Base-by-base conservation (phyloP, 2,329 filamentous ascomycete genomes). In the Xylaria digitata region DNA sequence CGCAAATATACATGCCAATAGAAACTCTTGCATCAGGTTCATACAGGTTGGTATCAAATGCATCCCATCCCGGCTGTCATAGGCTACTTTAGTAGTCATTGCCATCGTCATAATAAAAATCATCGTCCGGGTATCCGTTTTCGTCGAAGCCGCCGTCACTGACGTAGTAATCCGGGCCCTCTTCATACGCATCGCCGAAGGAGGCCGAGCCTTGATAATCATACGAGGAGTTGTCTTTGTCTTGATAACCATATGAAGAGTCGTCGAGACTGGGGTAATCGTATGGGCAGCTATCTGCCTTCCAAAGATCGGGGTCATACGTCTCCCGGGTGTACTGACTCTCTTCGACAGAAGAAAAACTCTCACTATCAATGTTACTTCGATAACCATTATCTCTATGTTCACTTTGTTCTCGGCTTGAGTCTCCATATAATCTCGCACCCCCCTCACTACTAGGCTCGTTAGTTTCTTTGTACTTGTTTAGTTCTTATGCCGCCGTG, bases 51-150 rank as follows among this genome's bases (percentile, higher is more conserved):
- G 42, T n/a, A 4, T 45, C n/a, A 4, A 17, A n/a, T 19, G 2
- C 13, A 11, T 21, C 26, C 40, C 26, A 23, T 46, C 26, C n/a
- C 26, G 40, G 21, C 23, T 23, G 37, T 13, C 8, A 5, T 42
- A 40, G 37, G 2, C 21, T 9, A 43, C 53, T 43, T 55, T 43
- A 61, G 48, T 54, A 45, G 32, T 54, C 43, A 34, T 62, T 42
- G 6, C 48, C 23, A 9, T 15, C 26, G 9, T 58, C 30, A n/a
- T 50, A 32, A 30, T 32, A 32, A 42, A n/a, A 49, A 17, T 37
- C 57, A 37, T 60, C 32, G 5, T 26, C 19, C 32, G 11, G 45
- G 13, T 50, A 34, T 6, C 21, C 46, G 19, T 60, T 46, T 52
- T 48, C 57, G 30, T 52, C 57, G 19, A 46, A 40, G 21, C 46